phyloP scores from a whole-genome alignment of 805 yeast genomes.

The Candida multigemmis region DNA sequence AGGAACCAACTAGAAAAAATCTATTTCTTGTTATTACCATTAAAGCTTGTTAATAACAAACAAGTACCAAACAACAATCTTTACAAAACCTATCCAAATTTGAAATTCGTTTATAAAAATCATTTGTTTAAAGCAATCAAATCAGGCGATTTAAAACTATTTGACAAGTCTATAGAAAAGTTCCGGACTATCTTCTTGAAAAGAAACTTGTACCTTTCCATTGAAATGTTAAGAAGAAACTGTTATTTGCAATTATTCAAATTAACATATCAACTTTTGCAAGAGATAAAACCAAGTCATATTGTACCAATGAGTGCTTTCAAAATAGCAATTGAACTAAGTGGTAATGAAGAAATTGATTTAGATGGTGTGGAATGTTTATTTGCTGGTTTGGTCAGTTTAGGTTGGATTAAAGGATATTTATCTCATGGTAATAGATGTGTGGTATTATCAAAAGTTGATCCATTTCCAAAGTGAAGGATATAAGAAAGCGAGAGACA shows the following conservation, averaged over 20 bases:
- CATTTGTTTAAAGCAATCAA: constrained; percentile 39
- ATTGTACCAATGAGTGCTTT: constrained; percentile 34
- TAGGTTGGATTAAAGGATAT: constrained; percentile 66
- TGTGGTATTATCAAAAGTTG: constrained; percentile 64
- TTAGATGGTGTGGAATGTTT: constrained; percentile 60
- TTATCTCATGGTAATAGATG: constrained; percentile 68
- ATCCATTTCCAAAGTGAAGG: too few species aligned
- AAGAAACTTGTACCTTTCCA: constrained; percentile 51
- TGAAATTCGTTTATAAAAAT: constrained; percentile 33
- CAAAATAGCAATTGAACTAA: constrained; percentile 21
- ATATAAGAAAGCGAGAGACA: too few species aligned
- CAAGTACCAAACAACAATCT: constrained; percentile 34
- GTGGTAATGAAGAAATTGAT: constrained; percentile 5
- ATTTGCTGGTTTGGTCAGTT: constrained; percentile 55
- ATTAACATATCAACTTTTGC: constrained; percentile 15
- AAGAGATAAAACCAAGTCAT: constrained; percentile 14
- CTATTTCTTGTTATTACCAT: constrained; percentile 54
- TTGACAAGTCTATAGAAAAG: constrained; percentile 34
- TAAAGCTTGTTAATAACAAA: constrained; percentile 41
- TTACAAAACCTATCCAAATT: constrained; percentile 32
- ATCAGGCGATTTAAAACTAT: constrained; percentile 48
- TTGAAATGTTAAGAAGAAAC: constrained; percentile 41
- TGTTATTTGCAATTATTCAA: constrained; percentile 46
- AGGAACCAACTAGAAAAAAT: constrained; percentile 38
- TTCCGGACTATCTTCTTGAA: constrained; percentile 45